phyloP scores from a whole-genome alignment of 345 rosid genomes.

The Corchorus capsularis region DNA sequence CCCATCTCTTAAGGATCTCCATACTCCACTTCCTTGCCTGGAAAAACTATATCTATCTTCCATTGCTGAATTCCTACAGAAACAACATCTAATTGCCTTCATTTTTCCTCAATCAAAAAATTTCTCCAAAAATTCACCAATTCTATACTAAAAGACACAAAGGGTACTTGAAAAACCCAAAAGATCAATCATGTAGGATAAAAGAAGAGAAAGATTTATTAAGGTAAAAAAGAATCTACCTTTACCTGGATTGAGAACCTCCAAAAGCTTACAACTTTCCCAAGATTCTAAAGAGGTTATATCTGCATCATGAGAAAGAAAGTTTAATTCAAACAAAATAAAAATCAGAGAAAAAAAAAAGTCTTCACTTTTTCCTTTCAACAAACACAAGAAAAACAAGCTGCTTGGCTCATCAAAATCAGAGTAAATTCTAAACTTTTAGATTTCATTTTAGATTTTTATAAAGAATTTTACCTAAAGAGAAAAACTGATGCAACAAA shows the following conservation, averaged over 20 bases:
- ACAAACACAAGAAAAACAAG: neutral
- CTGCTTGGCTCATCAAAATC: conserved; percentile 16
- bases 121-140: conserved; percentile 13
- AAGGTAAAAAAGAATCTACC: conserved; percentile 15
- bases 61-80: conserved; percentile 35
- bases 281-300: conserved; percentile 18
- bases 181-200: neutral
- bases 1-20: conserved; percentile 44
- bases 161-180: neutral
- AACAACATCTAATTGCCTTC: too few species aligned
- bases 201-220: neutral
- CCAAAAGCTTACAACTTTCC: conserved; percentile 30
- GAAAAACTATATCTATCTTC: conserved; percentile 30
- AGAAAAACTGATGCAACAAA: conserved; percentile 16
- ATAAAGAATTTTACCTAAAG: conserved; percentile 24
- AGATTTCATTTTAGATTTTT: conserved; percentile 19
- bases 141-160: conserved; percentile 2
- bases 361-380: neutral
- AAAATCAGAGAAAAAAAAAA: neutral
- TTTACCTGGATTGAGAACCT: conserved; percentile 16
- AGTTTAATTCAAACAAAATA: conserved; percentile 8
- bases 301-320: conserved; percentile 39
- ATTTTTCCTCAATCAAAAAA: too few species aligned
- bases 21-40: conserved; percentile 36
- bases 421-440: neutral